Base-by-base conservation (phyloP, 441 rosid species). In the Erodium chrysanthum region DNA sequence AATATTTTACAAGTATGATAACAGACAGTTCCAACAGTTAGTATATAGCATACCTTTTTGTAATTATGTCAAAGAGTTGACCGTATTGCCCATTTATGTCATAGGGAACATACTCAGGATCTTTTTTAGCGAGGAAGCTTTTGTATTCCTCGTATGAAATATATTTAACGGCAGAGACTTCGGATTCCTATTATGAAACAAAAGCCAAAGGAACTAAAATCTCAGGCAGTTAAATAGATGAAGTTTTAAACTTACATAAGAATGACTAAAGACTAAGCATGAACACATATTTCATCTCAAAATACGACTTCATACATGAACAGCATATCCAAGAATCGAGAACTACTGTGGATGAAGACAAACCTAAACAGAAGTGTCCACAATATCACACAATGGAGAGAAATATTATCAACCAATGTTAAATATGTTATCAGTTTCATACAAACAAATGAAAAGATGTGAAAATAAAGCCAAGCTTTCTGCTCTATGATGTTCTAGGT, bases 91-190 rank as follows among this genome's bases (percentile, higher is more conserved):
- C 95, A 80, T 81, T 76, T 31, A 84, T 75, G 67, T 89, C 95
- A 79, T 83, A 85, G 11, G 96, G 98, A 68, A 85, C 91, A 73
- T 85, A 93, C 18, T 71, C 85, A 60, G 93, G 92, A 82, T 90
- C 86, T 74, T 86, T 85, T 78, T 82, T 79, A 54, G 83, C 85
- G 71, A 93, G 89, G 14, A 79, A 67, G 70, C 76, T 80, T 79
- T 73, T 82, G 64, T 93, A 91, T 56, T 91, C 91, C 71, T 77
- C 84, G 67, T 71, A 81, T 65, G 81, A 75, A 63, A 89, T 68
- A 78, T 93, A 91, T 70, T 89, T 91, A 40, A 91, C 96, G 70
- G 88, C 93, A 71, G 98, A 88, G 73, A 91, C 98, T 82, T 91
- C 98, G 37, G 86, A 77, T 79, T 84, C 83, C 97, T 93, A 66